These are phyloP conservation scores for Globisporangium paddicum DNA, from an alignment of 352 stramenopile species.

Conservation along the genomic window DNA sequence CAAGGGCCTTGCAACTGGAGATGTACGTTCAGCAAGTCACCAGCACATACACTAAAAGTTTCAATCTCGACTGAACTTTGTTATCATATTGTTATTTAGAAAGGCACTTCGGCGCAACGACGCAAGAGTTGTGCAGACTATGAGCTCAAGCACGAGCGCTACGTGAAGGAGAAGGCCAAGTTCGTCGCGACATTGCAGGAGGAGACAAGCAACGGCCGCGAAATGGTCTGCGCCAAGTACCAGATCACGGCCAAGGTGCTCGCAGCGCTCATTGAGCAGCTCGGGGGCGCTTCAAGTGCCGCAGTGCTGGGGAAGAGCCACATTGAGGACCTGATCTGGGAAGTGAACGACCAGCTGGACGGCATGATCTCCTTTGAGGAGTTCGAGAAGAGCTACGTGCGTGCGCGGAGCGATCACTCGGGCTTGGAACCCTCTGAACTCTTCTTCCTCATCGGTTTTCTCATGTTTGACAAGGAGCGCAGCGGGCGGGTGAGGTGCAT, in stretches of 20 bases:
- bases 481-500: conserved; percentile 21
- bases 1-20: not conserved
- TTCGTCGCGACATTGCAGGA: conserved; percentile 50
- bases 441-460: conserved; percentile 81
- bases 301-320: conserved; percentile 32
- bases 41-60: too few species aligned
- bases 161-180: conserved; percentile 35
- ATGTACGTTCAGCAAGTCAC: conserved; percentile 4
- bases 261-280: conserved; percentile 46
- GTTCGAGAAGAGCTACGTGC: conserved; percentile 70
- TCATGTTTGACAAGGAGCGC: conserved; percentile 80
- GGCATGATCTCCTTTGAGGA: conserved; percentile 69
- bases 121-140: conserved; percentile 28
- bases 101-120: not conserved
- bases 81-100: not conserved
- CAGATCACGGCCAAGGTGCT: conserved; percentile 48
- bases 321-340: conserved; percentile 72
- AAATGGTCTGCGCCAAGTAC: conserved; percentile 47
- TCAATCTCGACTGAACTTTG: not conserved
- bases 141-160: conserved; percentile 31
- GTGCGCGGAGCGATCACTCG: conserved; percentile 52
- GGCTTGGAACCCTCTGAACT: conserved; percentile 68
- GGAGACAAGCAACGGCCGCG: conserved; percentile 45
- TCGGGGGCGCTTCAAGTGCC: conserved; percentile 35
- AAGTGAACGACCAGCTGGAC: conserved; percentile 77